These are phyloP conservation scores for Diutina neorugosa DNA, from an alignment of 1,139 yeast genomes.

Conservation along the genomic window DNA sequence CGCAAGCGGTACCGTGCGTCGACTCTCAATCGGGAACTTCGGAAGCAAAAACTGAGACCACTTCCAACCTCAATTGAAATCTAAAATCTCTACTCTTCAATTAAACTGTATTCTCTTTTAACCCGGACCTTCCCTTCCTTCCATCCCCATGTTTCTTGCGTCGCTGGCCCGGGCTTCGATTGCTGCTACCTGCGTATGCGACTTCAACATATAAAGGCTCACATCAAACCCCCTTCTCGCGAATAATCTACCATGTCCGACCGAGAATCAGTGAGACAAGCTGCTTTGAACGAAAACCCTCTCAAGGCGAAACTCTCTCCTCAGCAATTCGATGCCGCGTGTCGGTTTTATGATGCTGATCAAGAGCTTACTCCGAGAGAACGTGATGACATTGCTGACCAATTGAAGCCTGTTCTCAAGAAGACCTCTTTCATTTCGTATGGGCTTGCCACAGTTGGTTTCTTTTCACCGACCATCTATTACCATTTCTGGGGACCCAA, in stretches of 20 bases:
- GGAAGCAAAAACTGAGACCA: background rate
- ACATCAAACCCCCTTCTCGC: background rate
- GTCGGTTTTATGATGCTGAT: slow-evolving; percentile 33
- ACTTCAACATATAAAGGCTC: background rate
- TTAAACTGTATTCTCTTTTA: background rate
- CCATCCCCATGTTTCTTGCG: background rate
- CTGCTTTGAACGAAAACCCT: background rate
- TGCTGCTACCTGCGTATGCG: background rate
- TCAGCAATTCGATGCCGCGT: slow-evolving; percentile 25
- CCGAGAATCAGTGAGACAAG: background rate
- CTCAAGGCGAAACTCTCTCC: slow-evolving; percentile 17
- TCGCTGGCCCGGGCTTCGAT: background rate
- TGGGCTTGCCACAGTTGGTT: slow-evolving; percentile 10
- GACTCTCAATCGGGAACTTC: background rate
- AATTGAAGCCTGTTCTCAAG: slow-evolving; percentile 17
- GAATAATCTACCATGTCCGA: background rate
- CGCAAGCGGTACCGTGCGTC: background rate
- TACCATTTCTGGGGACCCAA: background rate
- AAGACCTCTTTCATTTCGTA: slow-evolving; percentile 16
- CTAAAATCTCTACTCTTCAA: background rate
- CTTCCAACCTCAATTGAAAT: background rate
- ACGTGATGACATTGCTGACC: slow-evolving; percentile 19
- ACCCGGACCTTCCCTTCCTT: background rate
- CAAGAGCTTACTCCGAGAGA: slow-evolving; percentile 20
- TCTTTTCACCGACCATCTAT: slow-evolving; percentile 16